Conservation (phyloP, 2,329 filamentous ascomycete genomes). For the Fonsecaea pedrosoi region DNA sequence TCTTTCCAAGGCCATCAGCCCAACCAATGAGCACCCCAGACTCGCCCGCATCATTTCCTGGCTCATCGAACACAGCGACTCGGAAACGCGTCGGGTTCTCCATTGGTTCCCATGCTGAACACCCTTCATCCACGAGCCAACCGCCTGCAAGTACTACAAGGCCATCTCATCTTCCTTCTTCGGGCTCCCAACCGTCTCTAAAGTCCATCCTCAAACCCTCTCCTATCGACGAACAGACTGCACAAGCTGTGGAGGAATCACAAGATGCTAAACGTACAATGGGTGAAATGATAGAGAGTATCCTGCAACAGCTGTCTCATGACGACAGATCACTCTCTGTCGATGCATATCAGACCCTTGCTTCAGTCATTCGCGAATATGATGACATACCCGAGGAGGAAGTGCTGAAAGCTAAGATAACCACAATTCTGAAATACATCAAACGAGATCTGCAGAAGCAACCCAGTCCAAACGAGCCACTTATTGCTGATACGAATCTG, state of each 20-base stretch:
- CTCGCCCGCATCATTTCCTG: constrained; percentile 29
- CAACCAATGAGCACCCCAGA: constrained; percentile 28
- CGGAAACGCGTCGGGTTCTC: constrained; percentile 69
- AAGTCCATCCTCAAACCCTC: constrained; percentile 82
- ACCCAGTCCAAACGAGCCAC: constrained; percentile 53
- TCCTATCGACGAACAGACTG: constrained; percentile 43
- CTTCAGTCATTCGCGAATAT: constrained; percentile 77
- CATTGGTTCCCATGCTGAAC: constrained; percentile 57
- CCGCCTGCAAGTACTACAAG: constrained; percentile 47
- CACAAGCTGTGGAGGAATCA: constrained; percentile 20
- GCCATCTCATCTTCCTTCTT: constrained; percentile 54
- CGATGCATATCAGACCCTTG: constrained; percentile 85
- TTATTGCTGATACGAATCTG: constrained; percentile 67
- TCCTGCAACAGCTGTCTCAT: constrained; percentile 79
- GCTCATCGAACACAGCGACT: constrained; percentile 27
- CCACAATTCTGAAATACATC: constrained; percentile 79
- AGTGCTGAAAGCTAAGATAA: constrained; percentile 76
- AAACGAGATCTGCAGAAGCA: constrained; percentile 70
- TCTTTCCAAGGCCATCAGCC: constrained; percentile 7
- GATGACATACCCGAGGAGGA: constrained; percentile 79
- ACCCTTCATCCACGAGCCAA: constrained; percentile 45
- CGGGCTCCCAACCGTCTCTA: constrained; percentile 60
- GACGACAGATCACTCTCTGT: constrained; percentile 73
- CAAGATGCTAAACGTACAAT: constrained; percentile 26
- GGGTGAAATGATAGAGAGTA: constrained; percentile 70